A percentile compares a stretch with the other conserved stretches of the same genome.
These are phyloP conservation scores for Lodderomyces margitis DNA, from an alignment of 1,139 yeast species.

Conservation along the genomic window DNA sequence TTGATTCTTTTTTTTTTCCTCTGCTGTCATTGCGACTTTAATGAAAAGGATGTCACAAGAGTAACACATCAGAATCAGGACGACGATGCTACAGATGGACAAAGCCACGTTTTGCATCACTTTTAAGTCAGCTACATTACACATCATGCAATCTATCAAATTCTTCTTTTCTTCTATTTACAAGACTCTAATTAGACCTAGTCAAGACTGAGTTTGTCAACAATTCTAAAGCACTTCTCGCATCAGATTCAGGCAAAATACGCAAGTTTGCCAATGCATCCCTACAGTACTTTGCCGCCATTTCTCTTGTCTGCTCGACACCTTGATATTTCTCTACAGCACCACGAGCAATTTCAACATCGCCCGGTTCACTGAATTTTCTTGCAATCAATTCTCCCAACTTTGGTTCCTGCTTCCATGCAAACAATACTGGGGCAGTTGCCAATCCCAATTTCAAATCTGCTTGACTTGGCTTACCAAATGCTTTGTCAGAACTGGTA, in stretches of 20 bases:
- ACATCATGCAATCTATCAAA: too few species aligned
- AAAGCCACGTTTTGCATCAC: too few species aligned
- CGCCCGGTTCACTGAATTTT: slow-evolving; percentile 78
- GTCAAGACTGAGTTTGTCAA: slow-evolving; percentile 82
- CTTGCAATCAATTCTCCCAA: slow-evolving; percentile 81
- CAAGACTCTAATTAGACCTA: slow-evolving; percentile 55
- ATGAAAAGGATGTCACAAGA: too few species aligned
- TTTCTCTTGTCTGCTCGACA: slow-evolving; percentile 66
- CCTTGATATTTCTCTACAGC: slow-evolving; percentile 76
- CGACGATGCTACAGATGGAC: too few species aligned
- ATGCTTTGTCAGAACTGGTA: slow-evolving; percentile 73
- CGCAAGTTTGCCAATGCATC: slow-evolving; percentile 73
- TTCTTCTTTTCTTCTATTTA: slow-evolving; percentile 5
- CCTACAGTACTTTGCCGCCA: slow-evolving; percentile 78
- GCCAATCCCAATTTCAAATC: slow-evolving; percentile 92
- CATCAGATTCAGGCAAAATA: slow-evolving; percentile 80
- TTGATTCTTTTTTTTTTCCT: too few species aligned
- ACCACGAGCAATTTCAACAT: slow-evolving; percentile 72
- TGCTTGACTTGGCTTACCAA: slow-evolving; percentile 96
- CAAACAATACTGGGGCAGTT: slow-evolving; percentile 93
- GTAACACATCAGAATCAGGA: too few species aligned
- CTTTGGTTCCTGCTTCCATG: slow-evolving; percentile 87
- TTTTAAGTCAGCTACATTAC: too few species aligned
- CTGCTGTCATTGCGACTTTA: too few species aligned
- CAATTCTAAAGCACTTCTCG: slow-evolving; percentile 83